Conservation (phyloP, 768 basidiomycete species). For the Agrocybe praecox region DNA sequence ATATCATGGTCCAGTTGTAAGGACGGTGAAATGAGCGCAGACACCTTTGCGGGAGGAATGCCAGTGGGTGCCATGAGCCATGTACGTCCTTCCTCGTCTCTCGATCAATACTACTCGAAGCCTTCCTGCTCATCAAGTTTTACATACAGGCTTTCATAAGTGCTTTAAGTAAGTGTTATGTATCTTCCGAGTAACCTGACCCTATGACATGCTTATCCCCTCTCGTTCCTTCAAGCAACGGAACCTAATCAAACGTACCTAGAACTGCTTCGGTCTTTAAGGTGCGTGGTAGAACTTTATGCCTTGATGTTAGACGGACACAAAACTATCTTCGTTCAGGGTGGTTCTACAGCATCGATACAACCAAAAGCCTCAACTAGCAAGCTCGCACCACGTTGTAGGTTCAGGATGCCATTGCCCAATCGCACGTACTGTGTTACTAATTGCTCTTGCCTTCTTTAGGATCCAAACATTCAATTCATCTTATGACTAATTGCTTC, state of each 20-base stretch:
- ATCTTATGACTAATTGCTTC: slow-evolving; percentile 21
- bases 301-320: not conserved
- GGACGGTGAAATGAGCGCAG: slow-evolving; percentile 74
- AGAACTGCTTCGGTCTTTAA: slow-evolving; percentile 57
- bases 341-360: slow-evolving; percentile 59
- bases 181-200: not conserved
- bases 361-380: slow-evolving; percentile 73
- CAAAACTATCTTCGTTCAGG: slow-evolving; percentile 25
- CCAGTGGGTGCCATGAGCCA: slow-evolving; percentile 83
- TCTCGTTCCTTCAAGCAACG: slow-evolving; percentile 13
- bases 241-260: slow-evolving; percentile 67
- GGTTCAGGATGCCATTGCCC: slow-evolving; percentile 8
- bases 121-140: not conserved
- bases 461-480: slow-evolving; percentile 40
- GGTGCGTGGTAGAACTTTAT: slow-evolving; percentile 33
- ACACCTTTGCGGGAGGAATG: slow-evolving; percentile 62
- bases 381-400: slow-evolving; percentile 72
- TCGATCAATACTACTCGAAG: not conserved
- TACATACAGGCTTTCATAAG: slow-evolving; percentile 59
- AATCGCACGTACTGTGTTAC: not conserved
- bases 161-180: slow-evolving; percentile 40
- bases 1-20: slow-evolving; percentile 77
- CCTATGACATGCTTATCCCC: not conserved
- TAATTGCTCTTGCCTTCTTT: not conserved
- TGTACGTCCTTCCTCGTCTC: slow-evolving; percentile 43